Evolutionary conservation across 176 grass and related monocot genomes (phyloP), one percentile per base, ranked within the genome.

Genomic region (Triticum timopheevii): DNA sequence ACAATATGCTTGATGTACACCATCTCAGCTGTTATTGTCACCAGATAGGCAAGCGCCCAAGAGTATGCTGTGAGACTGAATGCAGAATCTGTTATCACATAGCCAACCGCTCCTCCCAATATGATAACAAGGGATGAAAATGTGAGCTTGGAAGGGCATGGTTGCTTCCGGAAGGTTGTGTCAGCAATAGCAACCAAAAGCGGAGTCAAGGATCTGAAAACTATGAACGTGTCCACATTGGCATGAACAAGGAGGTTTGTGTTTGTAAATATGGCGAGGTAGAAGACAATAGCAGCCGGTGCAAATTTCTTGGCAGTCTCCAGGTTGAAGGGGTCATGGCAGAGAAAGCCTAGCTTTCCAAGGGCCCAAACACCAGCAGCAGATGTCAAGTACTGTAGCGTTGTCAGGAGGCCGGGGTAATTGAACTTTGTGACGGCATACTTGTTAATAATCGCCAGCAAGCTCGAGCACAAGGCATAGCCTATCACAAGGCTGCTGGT

Each of bases 1-100:
- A 97, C 95, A 69, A 97, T 91, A 74, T 94, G 92, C 86, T 97
- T 97, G 79, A 97, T 94, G 82, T 97, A 97, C 70, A 97, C 95
- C 95, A 94, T 97, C 73, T 97, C 92, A 22, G 92, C 91, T 44
- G 95, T 97, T 68, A 94, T 94, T 25, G 86, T 91, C 61, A 97
- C 88, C 83, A 97, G 89, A 88, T 92, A 97, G 1, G 95, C 95
- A 20, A 94, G 64, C 1, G 95, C 92, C 95, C 95, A 97, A 0
- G 90, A 94, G 89, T 97, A 94, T 12, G 95, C 95, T 10, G 86
- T 87, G 86, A 97, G 78, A 28, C 61, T 92, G 87, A 94, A 97
- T 62, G 90, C 95, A 52, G 90, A 90, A 91, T 97, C 95, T 22
- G 95, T 92, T 45, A 79, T 87, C 25, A 97, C 95, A 81, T 97